Evolutionary conservation across 1,284 basidiomycete species (phyloP).

Genomic region (Sanghuangporus sanghuang): DNA sequence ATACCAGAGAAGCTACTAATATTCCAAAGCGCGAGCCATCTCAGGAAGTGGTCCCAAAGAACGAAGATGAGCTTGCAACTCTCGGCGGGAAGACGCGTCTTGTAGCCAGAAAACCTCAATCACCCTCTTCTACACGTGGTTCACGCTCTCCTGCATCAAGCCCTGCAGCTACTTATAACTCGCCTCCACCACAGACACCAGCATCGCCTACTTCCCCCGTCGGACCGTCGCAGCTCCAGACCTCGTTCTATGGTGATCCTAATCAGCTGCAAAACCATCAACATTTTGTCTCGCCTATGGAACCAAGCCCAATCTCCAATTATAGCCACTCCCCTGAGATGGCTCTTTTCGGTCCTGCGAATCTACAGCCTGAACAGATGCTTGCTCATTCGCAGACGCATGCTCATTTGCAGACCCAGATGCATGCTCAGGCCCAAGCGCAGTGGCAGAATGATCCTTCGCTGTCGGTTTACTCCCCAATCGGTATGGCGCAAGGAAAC

Average conservation of each 20-base stretch:
- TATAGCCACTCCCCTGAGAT: slow-evolving; percentile 16
- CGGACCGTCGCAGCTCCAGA: slow-evolving; percentile 5
- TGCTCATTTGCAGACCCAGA: slow-evolving; percentile 15
- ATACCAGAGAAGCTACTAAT: slow-evolving; percentile 25
- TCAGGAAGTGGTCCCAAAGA: slow-evolving; percentile 27
- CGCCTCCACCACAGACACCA: slow-evolving; percentile 22
- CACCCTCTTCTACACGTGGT: slow-evolving; percentile 28
- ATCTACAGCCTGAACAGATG: slow-evolving; percentile 18
- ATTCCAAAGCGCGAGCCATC: slow-evolving; percentile 19
- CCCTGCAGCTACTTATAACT: slow-evolving; percentile 24
- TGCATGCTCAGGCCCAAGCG: slow-evolving; percentile 1
- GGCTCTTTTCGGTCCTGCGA: slow-evolving; percentile 10
- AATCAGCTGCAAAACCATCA: not conserved
- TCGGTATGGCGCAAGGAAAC: slow-evolving; percentile 14
- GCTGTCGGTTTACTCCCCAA: slow-evolving; percentile 13
- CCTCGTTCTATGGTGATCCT: not conserved
- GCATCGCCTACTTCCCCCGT: slow-evolving; percentile 20
- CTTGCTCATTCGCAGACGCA: slow-evolving; percentile 23
- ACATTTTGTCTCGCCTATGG: slow-evolving; percentile 7
- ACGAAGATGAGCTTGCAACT: slow-evolving; percentile 51
- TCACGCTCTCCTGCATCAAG: slow-evolving; percentile 41
- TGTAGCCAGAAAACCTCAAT: slow-evolving; percentile 39
- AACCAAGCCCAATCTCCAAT: not conserved
- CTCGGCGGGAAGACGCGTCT: slow-evolving; percentile 58
- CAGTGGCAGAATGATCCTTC: slow-evolving; percentile 16